Percentiles rank a stretch among this genome's conserved stretches.
Evolutionary conservation across 2,329 filamentous ascomycete genomes (phyloP).

Genomic region (Endoconidiophora polonica): DNA sequence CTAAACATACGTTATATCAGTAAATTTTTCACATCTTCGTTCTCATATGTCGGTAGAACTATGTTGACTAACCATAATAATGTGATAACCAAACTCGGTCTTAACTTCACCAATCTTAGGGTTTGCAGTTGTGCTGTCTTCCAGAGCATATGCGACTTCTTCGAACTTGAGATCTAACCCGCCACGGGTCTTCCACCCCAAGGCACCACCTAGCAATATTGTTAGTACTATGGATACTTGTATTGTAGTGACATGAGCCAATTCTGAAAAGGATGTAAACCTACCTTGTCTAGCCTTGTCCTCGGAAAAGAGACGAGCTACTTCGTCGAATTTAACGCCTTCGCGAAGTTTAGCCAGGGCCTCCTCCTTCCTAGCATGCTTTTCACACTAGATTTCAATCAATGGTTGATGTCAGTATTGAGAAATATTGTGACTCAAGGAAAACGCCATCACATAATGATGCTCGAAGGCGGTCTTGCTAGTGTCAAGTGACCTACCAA

Average conservation of each 20-base stretch:
- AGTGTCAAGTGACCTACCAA: conserved; percentile 24
- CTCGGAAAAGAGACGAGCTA: conserved; percentile 56
- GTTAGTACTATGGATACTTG: background rate
- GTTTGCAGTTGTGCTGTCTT: conserved; percentile 44
- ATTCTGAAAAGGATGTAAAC: conserved; percentile 4
- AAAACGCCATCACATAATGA: background rate
- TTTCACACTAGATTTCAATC: conserved; percentile 40
- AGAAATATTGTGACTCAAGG: background rate
- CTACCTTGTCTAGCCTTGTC: conserved; percentile 55
- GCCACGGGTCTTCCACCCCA: conserved; percentile 59
- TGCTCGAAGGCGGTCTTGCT: background rate
- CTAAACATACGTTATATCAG: conserved; percentile 15
- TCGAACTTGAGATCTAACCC: conserved; percentile 53
- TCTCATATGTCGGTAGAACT: background rate
- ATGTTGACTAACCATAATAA: conserved; percentile 49
- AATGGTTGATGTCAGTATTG: background rate
- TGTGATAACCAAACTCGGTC: conserved; percentile 62
- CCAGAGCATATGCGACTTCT: conserved; percentile 52
- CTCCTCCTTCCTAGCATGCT: conserved; percentile 63
- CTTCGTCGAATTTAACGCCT: conserved; percentile 57
- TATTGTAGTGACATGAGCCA: background rate
- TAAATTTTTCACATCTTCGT: background rate
- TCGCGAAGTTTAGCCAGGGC: conserved; percentile 50
- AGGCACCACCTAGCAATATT: conserved; percentile 37
- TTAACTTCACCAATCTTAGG: conserved; percentile 55